Conservation (phyloP, 1,284 basidiomycete genomes). For the Moniliella sp. region DNA sequence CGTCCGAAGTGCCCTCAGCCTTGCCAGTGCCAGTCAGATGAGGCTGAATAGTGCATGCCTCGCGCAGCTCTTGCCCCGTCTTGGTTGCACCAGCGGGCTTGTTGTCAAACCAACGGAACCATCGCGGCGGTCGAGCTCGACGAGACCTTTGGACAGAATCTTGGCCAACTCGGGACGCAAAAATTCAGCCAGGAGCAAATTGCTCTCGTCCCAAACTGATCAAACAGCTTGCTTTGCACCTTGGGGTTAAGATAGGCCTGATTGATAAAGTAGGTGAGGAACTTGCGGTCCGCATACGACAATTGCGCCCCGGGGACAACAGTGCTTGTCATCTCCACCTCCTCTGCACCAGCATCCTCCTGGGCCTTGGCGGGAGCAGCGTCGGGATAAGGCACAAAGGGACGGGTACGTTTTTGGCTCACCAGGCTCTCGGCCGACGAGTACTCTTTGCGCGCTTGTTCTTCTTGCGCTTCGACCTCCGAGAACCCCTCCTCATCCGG, state of each 20-base stretch:
- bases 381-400: constrained; percentile 38
- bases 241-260: constrained; percentile 66
- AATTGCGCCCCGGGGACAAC: constrained; percentile 22
- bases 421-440: constrained; percentile 7
- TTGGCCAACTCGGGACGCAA: constrained; percentile 19
- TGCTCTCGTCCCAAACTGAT: constrained; percentile 72
- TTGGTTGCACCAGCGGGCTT: not conserved
- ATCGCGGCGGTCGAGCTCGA: constrained; percentile 45
- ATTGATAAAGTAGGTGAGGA: constrained; percentile 50
- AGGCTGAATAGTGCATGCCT: constrained; percentile 10
- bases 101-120: constrained; percentile 29
- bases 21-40: constrained; percentile 12
- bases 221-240: constrained; percentile 57
- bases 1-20: constrained; percentile 2
- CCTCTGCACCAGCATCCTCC: not conserved
- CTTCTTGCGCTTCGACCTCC: constrained; percentile 39
- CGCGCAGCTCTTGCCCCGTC: constrained; percentile 4
- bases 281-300: constrained; percentile 13
- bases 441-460: constrained; percentile 19
- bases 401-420: constrained; percentile 43
- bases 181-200: constrained; percentile 44
- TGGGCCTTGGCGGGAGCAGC: not conserved
- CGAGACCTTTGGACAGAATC: constrained; percentile 15
- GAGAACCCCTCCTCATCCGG: constrained; percentile 72
- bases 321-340: not conserved